A percentile compares a stretch with the other conserved stretches of the same genome.
Evolutionary conservation across 148 eudicot species (phyloP).

Genomic region (Fagopyrum tataricum): DNA sequence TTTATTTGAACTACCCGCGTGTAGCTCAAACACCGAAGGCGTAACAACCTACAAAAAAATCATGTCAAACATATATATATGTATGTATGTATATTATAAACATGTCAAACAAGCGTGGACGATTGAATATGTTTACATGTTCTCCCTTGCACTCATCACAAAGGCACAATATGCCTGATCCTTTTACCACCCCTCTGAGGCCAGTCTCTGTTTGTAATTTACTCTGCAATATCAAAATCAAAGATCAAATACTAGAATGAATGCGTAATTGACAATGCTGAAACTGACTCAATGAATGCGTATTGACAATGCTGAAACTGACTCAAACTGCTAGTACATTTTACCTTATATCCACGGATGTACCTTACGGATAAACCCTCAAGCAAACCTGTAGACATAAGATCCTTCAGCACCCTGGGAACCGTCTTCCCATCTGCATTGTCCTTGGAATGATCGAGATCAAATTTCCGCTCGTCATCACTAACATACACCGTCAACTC

Average conservation of each 20-base stretch:
- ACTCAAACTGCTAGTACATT: not conserved
- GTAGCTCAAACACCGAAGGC: conserved; percentile 63
- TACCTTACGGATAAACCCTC: conserved; percentile 61
- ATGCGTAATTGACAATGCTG: not conserved
- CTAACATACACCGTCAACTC: too few species aligned
- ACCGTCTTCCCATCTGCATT: conserved; percentile 23
- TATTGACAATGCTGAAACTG: not conserved
- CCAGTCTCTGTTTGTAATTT: conserved; percentile 24
- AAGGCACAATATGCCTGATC: conserved; percentile 50
- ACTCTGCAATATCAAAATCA: conserved; percentile 10
- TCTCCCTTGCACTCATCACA: conserved; percentile 49
- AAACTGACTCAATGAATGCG: not conserved
- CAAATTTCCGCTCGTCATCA: not conserved
- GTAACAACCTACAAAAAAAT: conserved; percentile 47
- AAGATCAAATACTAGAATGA: not conserved
- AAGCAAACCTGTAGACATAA: conserved; percentile 51
- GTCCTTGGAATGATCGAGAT: not conserved
- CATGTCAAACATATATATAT: not conserved
- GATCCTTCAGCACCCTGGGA: conserved; percentile 40
- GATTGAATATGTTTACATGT: conserved; percentile 29
- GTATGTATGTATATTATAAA: too few species aligned
- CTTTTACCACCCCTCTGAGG: conserved; percentile 49
- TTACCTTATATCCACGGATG: conserved; percentile 51
- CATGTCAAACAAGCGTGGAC: not conserved
- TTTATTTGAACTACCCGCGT: conserved; percentile 68